Evolutionary conservation across 2,329 filamentous ascomycete species (phyloP).

Genomic region (Zalaria obscura): DNA sequence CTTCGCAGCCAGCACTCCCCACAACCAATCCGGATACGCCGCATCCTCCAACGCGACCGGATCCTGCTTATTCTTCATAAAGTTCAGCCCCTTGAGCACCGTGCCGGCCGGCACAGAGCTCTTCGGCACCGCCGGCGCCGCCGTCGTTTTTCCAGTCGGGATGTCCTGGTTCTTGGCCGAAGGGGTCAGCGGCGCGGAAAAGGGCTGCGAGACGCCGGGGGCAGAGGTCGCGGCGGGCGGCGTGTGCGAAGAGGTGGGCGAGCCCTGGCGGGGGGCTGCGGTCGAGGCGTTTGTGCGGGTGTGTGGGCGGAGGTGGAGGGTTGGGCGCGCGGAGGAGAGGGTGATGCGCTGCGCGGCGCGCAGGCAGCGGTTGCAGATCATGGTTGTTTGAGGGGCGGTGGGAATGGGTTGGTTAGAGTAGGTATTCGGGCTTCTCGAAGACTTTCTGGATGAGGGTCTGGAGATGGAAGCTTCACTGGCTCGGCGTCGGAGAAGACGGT

Average conservation of each 20-base stretch:
- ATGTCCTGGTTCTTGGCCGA: conserved; percentile 15
- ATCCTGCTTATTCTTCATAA: conserved; percentile 57
- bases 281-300: conserved; percentile 11
- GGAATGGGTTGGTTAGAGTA: too few relatives aligned
- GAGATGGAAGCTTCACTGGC: too few relatives aligned
- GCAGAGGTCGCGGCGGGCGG: conserved; percentile 27
- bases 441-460: too few relatives aligned
- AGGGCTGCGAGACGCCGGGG: conserved; percentile 27
- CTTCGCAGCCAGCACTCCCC: conserved; percentile 54
- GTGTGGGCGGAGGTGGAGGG: not conserved
- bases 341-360: conserved; percentile 15
- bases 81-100: conserved; percentile 60
- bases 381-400: conserved; percentile 8
- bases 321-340: conserved; percentile 1
- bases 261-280: conserved; percentile 14
- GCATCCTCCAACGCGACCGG: conserved; percentile 60
- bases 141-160: conserved; percentile 15
- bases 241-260: conserved; percentile 4
- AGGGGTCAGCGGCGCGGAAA: conserved; percentile 24
- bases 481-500: too few relatives aligned
- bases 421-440: too few relatives aligned
- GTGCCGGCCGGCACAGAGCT: conserved; percentile 52
- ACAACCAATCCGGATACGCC: conserved; percentile 71
- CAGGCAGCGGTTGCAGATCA: conserved; percentile 26
- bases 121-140: conserved; percentile 13